Conservation (phyloP, 345 rosid genomes). For the Euphorbia tirucalli region DNA sequence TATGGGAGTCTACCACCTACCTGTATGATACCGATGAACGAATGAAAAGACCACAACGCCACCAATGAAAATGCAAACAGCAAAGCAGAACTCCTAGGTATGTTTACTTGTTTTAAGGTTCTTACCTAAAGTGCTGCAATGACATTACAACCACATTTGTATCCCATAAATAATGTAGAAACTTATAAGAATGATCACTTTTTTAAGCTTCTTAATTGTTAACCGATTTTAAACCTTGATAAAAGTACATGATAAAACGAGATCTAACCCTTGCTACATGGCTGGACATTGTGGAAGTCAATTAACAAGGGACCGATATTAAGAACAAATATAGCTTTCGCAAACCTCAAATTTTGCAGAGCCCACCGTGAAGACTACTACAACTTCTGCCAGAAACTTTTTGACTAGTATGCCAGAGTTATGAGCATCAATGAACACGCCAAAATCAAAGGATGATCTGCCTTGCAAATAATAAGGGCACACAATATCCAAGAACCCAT, state of each 20-base stretch:
- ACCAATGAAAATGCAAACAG: conserved; percentile 54
- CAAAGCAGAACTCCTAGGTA: conserved; percentile 64
- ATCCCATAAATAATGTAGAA: neutral
- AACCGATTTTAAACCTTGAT: neutral
- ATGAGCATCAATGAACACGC: conserved; percentile 30
- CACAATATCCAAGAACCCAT: conserved; percentile 5
- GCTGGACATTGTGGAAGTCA: too few relatives aligned
- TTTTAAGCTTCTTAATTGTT: too few relatives aligned
- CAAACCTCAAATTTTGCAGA: conserved; percentile 36
- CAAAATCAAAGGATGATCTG: conserved; percentile 25
- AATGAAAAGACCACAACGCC: conserved; percentile 70
- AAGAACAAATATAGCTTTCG: neutral
- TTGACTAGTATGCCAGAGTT: conserved; percentile 29
- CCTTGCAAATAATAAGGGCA: conserved; percentile 26
- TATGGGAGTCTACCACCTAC: conserved; percentile 22
- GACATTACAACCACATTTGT: neutral
- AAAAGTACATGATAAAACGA: neutral
- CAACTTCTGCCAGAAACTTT: conserved; percentile 26
- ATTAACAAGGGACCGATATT: too few relatives aligned
- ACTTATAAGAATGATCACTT: neutral
- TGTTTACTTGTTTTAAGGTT: conserved; percentile 66
- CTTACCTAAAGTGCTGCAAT: conserved; percentile 60
- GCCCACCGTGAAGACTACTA: conserved; percentile 38
- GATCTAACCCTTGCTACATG: too few relatives aligned
- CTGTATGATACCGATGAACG: conserved; percentile 85